Evolutionary conservation across 768 basidiomycete genomes (phyloP).

Genomic region (Serendipita sp.): DNA sequence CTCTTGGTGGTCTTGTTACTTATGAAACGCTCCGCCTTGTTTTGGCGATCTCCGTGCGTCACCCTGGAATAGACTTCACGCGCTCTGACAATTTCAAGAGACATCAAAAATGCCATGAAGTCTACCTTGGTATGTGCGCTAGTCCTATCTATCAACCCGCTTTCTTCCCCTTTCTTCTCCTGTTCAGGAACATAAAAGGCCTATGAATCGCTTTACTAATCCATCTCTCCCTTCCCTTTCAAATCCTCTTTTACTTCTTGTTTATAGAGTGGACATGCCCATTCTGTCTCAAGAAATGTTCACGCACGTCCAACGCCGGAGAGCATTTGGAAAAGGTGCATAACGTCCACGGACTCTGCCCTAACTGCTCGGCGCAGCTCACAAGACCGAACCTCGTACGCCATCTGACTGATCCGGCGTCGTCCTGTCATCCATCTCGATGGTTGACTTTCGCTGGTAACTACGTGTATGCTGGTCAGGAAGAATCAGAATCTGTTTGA

Average conservation of each 20-base stretch:
- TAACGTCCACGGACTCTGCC: not conserved
- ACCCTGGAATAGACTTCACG: not conserved
- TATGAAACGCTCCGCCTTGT: too few species aligned
- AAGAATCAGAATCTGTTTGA: not conserved
- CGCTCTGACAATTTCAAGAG: not conserved
- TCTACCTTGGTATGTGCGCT: not conserved
- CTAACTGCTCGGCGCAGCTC: not conserved
- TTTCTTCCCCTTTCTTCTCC: too few species aligned
- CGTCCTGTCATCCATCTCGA: not conserved
- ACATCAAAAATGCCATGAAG: not conserved
- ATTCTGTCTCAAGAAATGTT: not conserved
- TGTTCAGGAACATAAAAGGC: too few species aligned
- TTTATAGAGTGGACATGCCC: not conserved
- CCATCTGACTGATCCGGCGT: not conserved
- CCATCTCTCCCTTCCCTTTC: not conserved
- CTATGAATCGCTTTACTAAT: not conserved
- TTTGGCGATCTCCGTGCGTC: too few species aligned
- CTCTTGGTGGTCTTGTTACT: too few species aligned
- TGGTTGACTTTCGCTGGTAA: not conserved
- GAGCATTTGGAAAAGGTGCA: not conserved
- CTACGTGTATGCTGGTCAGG: not conserved
- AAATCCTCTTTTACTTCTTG: too few species aligned
- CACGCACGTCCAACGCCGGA: not conserved
- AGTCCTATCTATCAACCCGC: not conserved
- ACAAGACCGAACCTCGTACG: not conserved